phyloP scores from a whole-genome alignment of 495 filamentous ascomycete species.

The Penicillium cinerascens region DNA sequence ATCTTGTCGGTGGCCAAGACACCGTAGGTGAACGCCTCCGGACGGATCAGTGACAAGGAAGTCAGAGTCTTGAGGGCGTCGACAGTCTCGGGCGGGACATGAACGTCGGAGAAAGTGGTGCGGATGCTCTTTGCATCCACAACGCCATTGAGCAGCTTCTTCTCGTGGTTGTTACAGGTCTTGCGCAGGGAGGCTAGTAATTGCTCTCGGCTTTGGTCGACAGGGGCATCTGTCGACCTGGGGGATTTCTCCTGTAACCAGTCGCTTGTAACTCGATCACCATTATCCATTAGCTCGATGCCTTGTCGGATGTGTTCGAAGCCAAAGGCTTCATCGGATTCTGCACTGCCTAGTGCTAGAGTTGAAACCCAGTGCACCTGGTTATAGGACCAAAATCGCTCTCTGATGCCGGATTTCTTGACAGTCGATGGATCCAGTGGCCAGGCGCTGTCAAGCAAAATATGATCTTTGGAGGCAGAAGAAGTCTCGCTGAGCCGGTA shows the following conservation, averaged over 20 bases:
- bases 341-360: slow-evolving; percentile 55
- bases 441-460: slow-evolving; percentile 36
- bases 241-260: slow-evolving; percentile 38
- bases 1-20: slow-evolving; percentile 90
- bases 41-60: slow-evolving; percentile 78
- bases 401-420: slow-evolving; percentile 45
- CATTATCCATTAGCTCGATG: slow-evolving; percentile 36
- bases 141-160: slow-evolving; percentile 75
- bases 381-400: slow-evolving; percentile 56
- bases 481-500: slow-evolving; percentile 37
- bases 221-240: slow-evolving; percentile 22
- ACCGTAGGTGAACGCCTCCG: slow-evolving; percentile 94
- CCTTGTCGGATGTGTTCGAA: slow-evolving; percentile 40
- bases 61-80: slow-evolving; percentile 88
- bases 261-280: slow-evolving; percentile 32
- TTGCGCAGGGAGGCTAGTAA: slow-evolving; percentile 44
- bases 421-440: slow-evolving; percentile 30
- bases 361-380: slow-evolving; percentile 61
- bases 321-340: slow-evolving; percentile 33
- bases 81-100: slow-evolving; percentile 75
- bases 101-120: slow-evolving; percentile 81
- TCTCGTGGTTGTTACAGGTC: slow-evolving; percentile 69
- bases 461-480: slow-evolving; percentile 30
- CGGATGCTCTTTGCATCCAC: slow-evolving; percentile 76
- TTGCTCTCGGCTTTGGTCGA: slow-evolving; percentile 33